Evolutionary conservation across 768 basidiomycete species (phyloP), one percentile per base, ranked within the genome.

Genomic region (Calocera cornea): DNA sequence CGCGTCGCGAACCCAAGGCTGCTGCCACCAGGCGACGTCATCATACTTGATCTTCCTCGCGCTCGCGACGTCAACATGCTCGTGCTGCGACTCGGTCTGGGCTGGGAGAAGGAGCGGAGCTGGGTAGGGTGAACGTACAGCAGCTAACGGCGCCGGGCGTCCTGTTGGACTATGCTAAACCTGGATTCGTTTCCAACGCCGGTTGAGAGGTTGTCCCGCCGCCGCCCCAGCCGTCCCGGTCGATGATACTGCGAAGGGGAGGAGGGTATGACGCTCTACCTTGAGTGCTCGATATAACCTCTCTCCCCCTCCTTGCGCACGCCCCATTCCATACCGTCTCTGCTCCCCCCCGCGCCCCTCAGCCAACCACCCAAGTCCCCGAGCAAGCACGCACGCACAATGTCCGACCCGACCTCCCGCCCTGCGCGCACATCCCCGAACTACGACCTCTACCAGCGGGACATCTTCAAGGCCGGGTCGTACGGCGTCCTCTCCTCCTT

Each of bases 381-480:
- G 7, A 10, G 19, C 8, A n/a, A 40, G 34, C 27, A 10, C 16
- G 16, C 16, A 40, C 3, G 27, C 64, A 68, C 41, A n/a, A 72
- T 72, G 72, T 14, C 54, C 8, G 82, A 83, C 73, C 80, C 80
- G 1, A 78, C 77, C 31, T 78, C 82, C 75, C 81, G 80, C 71
- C 78, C 80, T 7, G 73, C 77, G 63, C 79, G 82, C 40, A 78
- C 80, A 27, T 81, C 82, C 1, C 82, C 83, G 16, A 78, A 81
- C 71, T 83, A 80, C 69, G 81, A 80, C 1, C 76, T 82, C 31
- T 83, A 83, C 73, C 82, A 83, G 72, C 80, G 81, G 60, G 79
- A 83, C 49, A 69, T 81, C 17, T 83, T 83, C 76, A 76, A 76
- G 64, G 67, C 74, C 19, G 54, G 54, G 5, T 60, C 54, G 19